Conservation (phyloP, 768 basidiomycete genomes). For the Boletus eberwhitei region DNA sequence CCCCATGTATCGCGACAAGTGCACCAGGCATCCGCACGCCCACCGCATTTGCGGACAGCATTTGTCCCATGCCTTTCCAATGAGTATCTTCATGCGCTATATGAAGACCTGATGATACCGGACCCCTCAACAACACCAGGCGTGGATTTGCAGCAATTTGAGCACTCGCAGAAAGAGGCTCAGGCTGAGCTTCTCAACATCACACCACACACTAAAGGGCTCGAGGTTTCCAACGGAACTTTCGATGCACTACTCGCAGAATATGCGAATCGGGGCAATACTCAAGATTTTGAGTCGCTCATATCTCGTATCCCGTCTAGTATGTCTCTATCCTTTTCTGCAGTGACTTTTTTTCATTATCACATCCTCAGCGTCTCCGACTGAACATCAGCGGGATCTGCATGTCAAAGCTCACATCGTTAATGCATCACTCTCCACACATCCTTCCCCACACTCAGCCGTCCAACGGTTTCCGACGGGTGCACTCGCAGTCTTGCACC, state of each 20-base stretch:
- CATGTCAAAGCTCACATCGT: conserved; percentile 66
- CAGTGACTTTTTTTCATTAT: neutral
- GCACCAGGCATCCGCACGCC: conserved; percentile 18
- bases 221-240: conserved; percentile 31
- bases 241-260: conserved; percentile 47
- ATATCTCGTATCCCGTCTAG: conserved; percentile 43
- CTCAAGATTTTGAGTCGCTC: conserved; percentile 43
- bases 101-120: conserved; percentile 38
- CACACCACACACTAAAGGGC: neutral
- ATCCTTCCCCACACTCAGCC: conserved; percentile 19
- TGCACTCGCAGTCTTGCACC: conserved; percentile 67
- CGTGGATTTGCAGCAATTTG: too few relatives aligned
- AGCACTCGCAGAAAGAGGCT: too few relatives aligned
- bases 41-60: neutral
- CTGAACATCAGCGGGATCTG: conserved; percentile 60
- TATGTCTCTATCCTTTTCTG: conserved; percentile 23
- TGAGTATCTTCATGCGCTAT: conserved; percentile 29
- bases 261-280: conserved; percentile 47
- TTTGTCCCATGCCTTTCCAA: conserved; percentile 17
- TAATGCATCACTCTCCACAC: neutral
- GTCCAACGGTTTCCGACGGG: conserved; percentile 49
- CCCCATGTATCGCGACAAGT: conserved; percentile 9
- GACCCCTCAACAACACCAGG: conserved; percentile 12
- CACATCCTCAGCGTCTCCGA: conserved; percentile 35
- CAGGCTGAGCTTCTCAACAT: too few relatives aligned